Base-by-base conservation (phyloP, 805 yeast species). In the Candida krabiensis region DNA sequence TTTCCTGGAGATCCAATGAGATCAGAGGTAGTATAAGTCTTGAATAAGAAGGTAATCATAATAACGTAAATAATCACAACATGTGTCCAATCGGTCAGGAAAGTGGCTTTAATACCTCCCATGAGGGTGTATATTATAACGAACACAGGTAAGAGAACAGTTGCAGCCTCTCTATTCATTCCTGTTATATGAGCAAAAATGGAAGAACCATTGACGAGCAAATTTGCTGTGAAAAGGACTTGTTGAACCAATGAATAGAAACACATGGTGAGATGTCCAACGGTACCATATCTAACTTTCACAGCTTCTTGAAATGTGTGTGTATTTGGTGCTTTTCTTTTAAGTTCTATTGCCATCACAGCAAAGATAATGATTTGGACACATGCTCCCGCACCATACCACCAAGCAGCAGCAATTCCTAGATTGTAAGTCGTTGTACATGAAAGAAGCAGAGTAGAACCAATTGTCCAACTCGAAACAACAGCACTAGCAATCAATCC, bases 61-160 rank as follows among this genome's bases (percentile, higher is more conserved):
- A 62, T 47, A 5, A 53, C 55, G 42, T 49, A 62, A 29, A 65
- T 61, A 27, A 65, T 61, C 19, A 63, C 66, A 8, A 64, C 63
- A 41, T 66, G 70, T 21, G 58, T 56, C 61, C 63, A 63, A 45
- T 66, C 70, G 6, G 70, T 61, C 24, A 66, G 49, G 44, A 66
- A 65, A 3, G 70, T 63, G 3, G 70, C 70, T 39, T 66, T 66
- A 36, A 66, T 59, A 30, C 70, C 71, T 21, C 71, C 70, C 33
- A 65, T 49, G n/a, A 63, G 48, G 1, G 70, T 64, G 44, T 66
- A 66, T 21, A 63, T 48, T 13, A 60, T 50, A 26, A 64, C 69
- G 28, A 66, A 66, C 12, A 65, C 37, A 1, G 69, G 70, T 16
- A 65, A 52, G 17, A 65, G 44, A 12, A 62, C 59, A 22, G 56